Evolutionary conservation across 2,329 filamentous ascomycete genomes (phyloP), one percentile per base, ranked within the genome.

Genomic region (Verticillium dahliae): DNA sequence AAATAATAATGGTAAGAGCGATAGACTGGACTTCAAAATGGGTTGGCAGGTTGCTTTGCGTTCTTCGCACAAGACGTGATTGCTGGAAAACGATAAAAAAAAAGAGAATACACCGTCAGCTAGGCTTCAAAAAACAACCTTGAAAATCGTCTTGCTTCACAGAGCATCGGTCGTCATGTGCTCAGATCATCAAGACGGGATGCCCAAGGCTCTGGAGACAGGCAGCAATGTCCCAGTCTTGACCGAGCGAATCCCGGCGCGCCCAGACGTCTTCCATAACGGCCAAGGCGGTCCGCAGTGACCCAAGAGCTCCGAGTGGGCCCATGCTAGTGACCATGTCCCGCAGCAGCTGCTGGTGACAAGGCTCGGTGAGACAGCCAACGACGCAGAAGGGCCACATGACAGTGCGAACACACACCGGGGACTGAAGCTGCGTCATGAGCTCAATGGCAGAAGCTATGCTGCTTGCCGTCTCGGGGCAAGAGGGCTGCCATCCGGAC

Each of bases 401-500:
- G 56, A 78, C 63, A 6, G 74, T 73, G 72, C 37, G 76, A 3
- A 75, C 74, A 70, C 75, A 78, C 7, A 71, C 70, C 10, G 72
- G 65, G 6, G 72, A 70, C 13, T 72, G 68, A 15, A 76, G 64
- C 33, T 72, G 65, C 14, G 67, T 63, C 7, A 81, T 67, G 58
- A 79, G 67, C 11, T 73, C 67, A 63, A 70, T 14, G 65, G 65
- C 6, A 67, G 69, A 18, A 66, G 67, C 52, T 65, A 79, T 69
- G 27, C 70, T 64, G 31, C 65, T 62, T 2, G 72, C 72, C 2
- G 82, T 75, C 58, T 81, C 79, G 0, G 71, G 68, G 56, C 72
- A 76, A 0, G 74, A 74, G 0, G 80, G 80, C 63, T 81, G 80
- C 81, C 80, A 84, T 3, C 81, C 82, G 1, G 75, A 77, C 3